phyloP scores from a whole-genome alignment of 331 rosid genomes.

The Erythrophleum ivorense region DNA sequence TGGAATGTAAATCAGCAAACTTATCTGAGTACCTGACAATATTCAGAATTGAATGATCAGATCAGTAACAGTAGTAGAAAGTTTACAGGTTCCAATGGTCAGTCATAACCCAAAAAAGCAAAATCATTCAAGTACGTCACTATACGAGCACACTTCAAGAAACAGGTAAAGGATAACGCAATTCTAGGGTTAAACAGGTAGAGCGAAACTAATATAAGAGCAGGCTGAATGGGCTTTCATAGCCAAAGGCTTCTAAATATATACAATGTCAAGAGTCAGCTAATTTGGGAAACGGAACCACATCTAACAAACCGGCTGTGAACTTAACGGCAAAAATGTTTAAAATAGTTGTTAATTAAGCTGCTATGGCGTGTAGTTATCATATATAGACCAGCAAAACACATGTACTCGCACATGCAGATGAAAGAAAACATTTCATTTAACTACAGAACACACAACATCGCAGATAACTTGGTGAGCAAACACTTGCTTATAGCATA shows the following conservation, averaged over 20 bases:
- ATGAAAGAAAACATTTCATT: background rate
- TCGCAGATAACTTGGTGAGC: constrained; percentile 1
- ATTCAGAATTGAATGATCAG: background rate
- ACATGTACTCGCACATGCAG: too few species aligned
- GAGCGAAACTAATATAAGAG: background rate
- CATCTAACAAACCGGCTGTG: constrained; percentile 7
- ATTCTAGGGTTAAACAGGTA: constrained; percentile 3
- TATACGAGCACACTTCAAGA: constrained; percentile 10
- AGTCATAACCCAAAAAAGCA: constrained; percentile 23
- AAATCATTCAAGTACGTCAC: constrained; percentile 20
- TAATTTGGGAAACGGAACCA: constrained; percentile 13
- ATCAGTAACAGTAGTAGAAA: background rate
- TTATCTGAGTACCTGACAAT: constrained; percentile 12
- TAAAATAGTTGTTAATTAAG: too few species aligned
- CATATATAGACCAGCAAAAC: too few species aligned
- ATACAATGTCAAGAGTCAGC: background rate
- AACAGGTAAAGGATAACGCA: background rate
- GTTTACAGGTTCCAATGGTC: background rate
- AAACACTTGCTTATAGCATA: background rate
- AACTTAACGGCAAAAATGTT: background rate
- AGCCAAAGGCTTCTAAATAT: background rate
- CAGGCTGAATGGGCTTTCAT: constrained; percentile 12
- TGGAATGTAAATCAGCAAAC: background rate
- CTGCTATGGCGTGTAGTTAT: too few species aligned
- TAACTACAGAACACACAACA: background rate